Evolutionary conservation across 2,329 filamentous ascomycete genomes (phyloP).

Genomic region (Penicillium sp.): DNA sequence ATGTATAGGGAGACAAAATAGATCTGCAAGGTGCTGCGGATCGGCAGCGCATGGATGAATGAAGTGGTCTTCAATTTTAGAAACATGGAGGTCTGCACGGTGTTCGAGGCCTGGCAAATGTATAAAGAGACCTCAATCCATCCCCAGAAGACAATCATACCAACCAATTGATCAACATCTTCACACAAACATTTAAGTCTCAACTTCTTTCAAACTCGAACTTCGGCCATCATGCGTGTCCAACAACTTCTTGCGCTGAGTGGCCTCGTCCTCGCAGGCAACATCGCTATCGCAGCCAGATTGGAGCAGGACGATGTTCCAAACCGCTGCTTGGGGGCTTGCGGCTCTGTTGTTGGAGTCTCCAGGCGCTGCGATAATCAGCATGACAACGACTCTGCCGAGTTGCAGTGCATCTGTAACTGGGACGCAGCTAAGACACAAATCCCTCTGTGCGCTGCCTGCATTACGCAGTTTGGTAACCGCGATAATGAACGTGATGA

Average conservation of each 20-base stretch:
- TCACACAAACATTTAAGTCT: neutral
- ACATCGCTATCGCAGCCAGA: conserved; percentile 26
- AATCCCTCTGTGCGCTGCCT: conserved; percentile 37
- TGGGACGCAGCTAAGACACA: conserved; percentile 29
- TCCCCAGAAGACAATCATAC: neutral
- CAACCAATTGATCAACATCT: conserved; percentile 1
- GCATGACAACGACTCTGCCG: conserved; percentile 28
- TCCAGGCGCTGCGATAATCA: conserved; percentile 28
- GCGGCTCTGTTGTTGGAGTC: conserved; percentile 27
- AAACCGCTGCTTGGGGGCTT: conserved; percentile 30
- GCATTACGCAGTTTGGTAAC: conserved; percentile 31
- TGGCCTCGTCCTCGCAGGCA: conserved; percentile 28
- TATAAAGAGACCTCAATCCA: conserved; percentile 15
- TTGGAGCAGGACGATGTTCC: conserved; percentile 35
- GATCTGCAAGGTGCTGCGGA: conserved; percentile 2
- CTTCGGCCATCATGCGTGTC: conserved; percentile 23
- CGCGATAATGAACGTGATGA: conserved; percentile 16
- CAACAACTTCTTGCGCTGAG: conserved; percentile 27
- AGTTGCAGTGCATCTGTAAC: conserved; percentile 33
- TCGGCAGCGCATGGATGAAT: conserved; percentile 4
- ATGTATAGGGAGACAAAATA: neutral
- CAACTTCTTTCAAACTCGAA: neutral
- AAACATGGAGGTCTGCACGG: conserved; percentile 4
- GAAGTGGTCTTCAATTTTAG: conserved; percentile 14
- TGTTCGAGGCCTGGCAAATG: neutral